These are phyloP conservation scores for Mucor mucedo DNA, from an alignment of 371 early-diverging fungal species.

Conservation along the genomic window DNA sequence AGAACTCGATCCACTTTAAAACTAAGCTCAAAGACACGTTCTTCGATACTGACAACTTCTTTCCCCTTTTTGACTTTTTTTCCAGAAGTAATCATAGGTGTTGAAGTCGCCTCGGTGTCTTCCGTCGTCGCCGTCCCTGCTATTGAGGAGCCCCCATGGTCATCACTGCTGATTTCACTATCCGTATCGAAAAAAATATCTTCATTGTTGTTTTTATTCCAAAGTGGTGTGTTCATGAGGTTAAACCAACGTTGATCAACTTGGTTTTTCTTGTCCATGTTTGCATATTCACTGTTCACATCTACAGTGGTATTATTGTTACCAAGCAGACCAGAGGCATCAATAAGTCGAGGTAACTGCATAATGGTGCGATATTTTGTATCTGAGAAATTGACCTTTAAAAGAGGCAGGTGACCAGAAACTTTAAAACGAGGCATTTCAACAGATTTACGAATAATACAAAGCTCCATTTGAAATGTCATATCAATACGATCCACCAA, in stretches of 20 bases:
- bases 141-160: slow-evolving; percentile 37
- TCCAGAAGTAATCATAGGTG: slow-evolving; percentile 25
- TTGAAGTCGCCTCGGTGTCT: slow-evolving; percentile 17
- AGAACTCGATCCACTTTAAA: slow-evolving; percentile 79
- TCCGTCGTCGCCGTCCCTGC: slow-evolving; percentile 27
- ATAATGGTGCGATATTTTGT: slow-evolving; percentile 92
- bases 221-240: slow-evolving; percentile 42
- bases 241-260: slow-evolving; percentile 35
- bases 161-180: slow-evolving; percentile 32
- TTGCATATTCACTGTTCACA: slow-evolving; percentile 1
- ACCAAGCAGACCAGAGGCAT: slow-evolving; percentile 47
- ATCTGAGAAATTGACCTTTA: slow-evolving; percentile 93
- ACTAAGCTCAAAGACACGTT: slow-evolving; percentile 58
- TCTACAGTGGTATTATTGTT: not conserved
- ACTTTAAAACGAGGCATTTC: slow-evolving; percentile 80
- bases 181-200: slow-evolving; percentile 41
- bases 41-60: slow-evolving; percentile 21
- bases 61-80: slow-evolving; percentile 31
- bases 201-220: slow-evolving; percentile 27
- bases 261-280: slow-evolving; percentile 10
- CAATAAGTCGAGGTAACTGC: slow-evolving; percentile 72
- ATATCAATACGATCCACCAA: slow-evolving; percentile 90
- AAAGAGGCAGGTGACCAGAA: slow-evolving; percentile 83
- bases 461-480: slow-evolving; percentile 80
- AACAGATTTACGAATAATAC: slow-evolving; percentile 81